Evolutionary conservation across 495 filamentous ascomycete species (phyloP), one percentile per base, ranked within the genome.

Genomic region (Xylaria nigripes): DNA sequence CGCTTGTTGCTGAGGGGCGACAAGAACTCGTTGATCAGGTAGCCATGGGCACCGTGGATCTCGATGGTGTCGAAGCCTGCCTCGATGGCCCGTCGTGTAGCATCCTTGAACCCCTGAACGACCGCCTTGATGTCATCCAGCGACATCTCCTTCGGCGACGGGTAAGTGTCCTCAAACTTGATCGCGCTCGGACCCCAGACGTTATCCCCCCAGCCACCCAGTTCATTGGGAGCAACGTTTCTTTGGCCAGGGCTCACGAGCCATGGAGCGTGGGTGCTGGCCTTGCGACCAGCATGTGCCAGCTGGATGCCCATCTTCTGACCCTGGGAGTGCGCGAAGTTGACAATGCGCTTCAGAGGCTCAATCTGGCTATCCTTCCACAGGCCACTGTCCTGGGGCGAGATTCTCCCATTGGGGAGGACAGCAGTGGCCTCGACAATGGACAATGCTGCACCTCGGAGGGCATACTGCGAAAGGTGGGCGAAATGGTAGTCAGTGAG

Each of bases 221-320:
- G 69, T 48, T 75, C 69, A 8, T 73, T 69, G 0, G 78, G 71
- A 10, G 74, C 74, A 9, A 81, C 62, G n/a, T n/a, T n/a, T n/a
- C n/a, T n/a, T 25, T 70, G 69, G 45, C 57, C 61, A 2, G 32
- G 46, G 45, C 25, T 41, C 30, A 63, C 68, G 15, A 84, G 44
- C 84, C 83, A 89, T 0, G 85, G 85, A 0, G 82, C 73, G 1
- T 81, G 62, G 0, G 75, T 81, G 58, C 79, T 83, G 1, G 80
- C 85, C 67, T 91, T 91, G 41, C 87, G 76, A 13, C 87, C 87
- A 19, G 86, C 85, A 61, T 91, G 87, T 3, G 72, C 82, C 10
- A 91, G 75, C 68, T 91, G 87, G 56, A 91, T 82, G 13, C 78
- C 85, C 32, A 84, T 68, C 62, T 87, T 82, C 56, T 81, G 80